A percentile compares a stretch with the other conserved stretches of the same genome.
phyloP scores from a whole-genome alignment of 345 rosid species.

The Capsella bursapastoris region DNA sequence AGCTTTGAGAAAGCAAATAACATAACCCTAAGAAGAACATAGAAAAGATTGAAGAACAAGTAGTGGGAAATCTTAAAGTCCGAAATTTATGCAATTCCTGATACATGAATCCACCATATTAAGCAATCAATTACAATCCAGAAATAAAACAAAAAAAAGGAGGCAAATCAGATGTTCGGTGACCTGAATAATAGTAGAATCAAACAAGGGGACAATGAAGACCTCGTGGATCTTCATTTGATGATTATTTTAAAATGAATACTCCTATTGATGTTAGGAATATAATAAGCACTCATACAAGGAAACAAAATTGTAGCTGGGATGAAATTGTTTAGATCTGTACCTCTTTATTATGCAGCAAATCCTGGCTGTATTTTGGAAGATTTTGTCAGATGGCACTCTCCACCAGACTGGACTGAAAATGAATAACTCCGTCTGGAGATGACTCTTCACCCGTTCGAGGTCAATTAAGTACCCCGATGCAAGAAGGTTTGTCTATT shows the following conservation, averaged over 20 bases:
- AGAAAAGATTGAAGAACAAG: too few relatives aligned
- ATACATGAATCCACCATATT: too few relatives aligned
- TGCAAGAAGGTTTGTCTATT: constrained; percentile 80
- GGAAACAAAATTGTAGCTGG: constrained; percentile 9
- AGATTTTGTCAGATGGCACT: constrained; percentile 99
- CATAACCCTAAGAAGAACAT: constrained; percentile 2
- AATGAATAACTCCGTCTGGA: constrained; percentile 53
- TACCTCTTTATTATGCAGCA: constrained; percentile 67
- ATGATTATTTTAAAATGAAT: constrained; percentile 43
- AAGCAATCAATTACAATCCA: too few relatives aligned
- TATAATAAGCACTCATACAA: background rate
- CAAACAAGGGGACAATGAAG: too few relatives aligned
- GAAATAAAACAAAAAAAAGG: too few relatives aligned
- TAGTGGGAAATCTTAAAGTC: too few relatives aligned
- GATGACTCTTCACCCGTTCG: constrained; percentile 54
- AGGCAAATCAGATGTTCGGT: too few relatives aligned
- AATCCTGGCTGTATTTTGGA: constrained; percentile 98
- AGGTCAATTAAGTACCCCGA: constrained; percentile 90
- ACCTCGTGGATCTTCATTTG: constrained; percentile 23
- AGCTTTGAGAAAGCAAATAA: background rate
- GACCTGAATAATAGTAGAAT: too few relatives aligned
- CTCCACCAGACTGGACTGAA: constrained; percentile 98
- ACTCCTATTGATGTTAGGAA: constrained; percentile 18
- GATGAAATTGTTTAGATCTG: background rate
- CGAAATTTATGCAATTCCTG: too few relatives aligned